Conservation (phyloP, 2,329 filamentous ascomycete genomes). For the Curvularia verruculosa region DNA sequence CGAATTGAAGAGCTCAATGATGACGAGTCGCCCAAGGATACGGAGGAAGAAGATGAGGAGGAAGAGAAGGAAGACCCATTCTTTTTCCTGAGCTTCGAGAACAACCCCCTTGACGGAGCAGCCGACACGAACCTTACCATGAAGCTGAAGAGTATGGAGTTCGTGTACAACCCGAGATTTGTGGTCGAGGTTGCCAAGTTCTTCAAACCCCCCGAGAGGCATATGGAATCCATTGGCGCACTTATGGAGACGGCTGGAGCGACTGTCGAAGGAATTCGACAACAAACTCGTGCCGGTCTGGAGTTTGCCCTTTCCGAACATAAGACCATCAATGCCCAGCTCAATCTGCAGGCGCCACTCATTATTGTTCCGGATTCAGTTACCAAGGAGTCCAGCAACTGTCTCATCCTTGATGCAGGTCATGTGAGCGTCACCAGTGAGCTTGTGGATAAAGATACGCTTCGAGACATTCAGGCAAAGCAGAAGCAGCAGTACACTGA, state of each 20-base stretch:
- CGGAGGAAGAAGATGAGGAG: constrained; percentile 52
- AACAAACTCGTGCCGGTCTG: constrained; percentile 93
- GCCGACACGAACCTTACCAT: constrained; percentile 89
- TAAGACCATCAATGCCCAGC: constrained; percentile 94
- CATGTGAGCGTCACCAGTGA: constrained; percentile 95
- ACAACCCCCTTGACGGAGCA: constrained; percentile 90
- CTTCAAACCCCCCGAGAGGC: constrained; percentile 92
- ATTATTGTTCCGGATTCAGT: constrained; percentile 97
- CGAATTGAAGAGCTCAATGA: constrained; percentile 57
- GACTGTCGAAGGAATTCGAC: constrained; percentile 90
- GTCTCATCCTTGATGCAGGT: constrained; percentile 93
- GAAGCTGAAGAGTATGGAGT: constrained; percentile 92
- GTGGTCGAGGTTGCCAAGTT: constrained; percentile 90
- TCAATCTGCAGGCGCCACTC: constrained; percentile 92
- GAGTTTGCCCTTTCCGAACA: constrained; percentile 97
- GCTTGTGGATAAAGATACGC: constrained; percentile 86
- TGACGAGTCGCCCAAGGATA: constrained; percentile 54
- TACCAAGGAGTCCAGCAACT: constrained; percentile 77
- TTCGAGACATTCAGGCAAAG: constrained; percentile 89
- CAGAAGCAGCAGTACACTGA: constrained; percentile 86
- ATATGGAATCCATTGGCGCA: constrained; percentile 97
- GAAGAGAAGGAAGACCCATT: constrained; percentile 73
- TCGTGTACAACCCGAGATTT: constrained; percentile 96
- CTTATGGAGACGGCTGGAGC: constrained; percentile 95
- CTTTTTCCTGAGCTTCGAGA: constrained; percentile 90